Percentiles rank a stretch among this genome's conserved stretches.
Evolutionary conservation across 176 grass and related monocot species (phyloP).

Genomic region (Pontederia paniculata): DNA sequence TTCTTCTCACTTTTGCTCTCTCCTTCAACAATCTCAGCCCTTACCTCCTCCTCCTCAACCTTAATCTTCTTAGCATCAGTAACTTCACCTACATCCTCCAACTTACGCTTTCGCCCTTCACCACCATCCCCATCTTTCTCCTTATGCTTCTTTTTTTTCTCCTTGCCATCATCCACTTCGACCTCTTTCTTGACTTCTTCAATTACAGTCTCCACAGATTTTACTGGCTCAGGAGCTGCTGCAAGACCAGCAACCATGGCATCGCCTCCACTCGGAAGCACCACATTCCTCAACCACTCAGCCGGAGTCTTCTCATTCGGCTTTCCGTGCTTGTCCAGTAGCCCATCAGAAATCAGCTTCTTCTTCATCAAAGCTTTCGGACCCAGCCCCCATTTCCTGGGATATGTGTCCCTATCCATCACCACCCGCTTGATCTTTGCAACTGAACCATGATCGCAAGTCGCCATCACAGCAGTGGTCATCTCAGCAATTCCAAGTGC

Average conservation of each 20-base stretch:
- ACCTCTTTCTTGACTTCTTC: conserved; percentile 22
- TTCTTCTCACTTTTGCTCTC: conserved; percentile 24
- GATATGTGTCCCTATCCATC: conserved; percentile 93
- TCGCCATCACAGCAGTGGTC: conserved; percentile 89
- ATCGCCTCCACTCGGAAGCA: conserved; percentile 72
- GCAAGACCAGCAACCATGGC: conserved; percentile 56
- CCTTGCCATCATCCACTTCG: conserved; percentile 1
- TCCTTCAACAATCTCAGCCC: background rate
- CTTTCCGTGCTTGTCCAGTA: conserved; percentile 88
- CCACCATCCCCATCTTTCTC: conserved; percentile 14
- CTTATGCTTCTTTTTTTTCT: conserved; percentile 58
- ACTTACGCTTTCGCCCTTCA: conserved; percentile 22
- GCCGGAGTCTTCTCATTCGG: conserved; percentile 73
- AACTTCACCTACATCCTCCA: conserved; percentile 12
- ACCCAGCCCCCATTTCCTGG: conserved; percentile 88
- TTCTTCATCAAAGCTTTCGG: conserved; percentile 75
- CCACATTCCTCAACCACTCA: conserved; percentile 69
- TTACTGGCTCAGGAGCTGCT: conserved; percentile 43
- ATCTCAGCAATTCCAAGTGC: conserved; percentile 88
- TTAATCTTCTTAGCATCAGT: conserved; percentile 57
- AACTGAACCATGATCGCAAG: conserved; percentile 70
- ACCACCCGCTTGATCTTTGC: conserved; percentile 88
- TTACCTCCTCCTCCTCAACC: conserved; percentile 36
- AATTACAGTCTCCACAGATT: conserved; percentile 2
- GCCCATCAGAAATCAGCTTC: conserved; percentile 52